Base-by-base conservation (phyloP, 208 protist genomes). In the Wallacemonas sp. region DNA sequence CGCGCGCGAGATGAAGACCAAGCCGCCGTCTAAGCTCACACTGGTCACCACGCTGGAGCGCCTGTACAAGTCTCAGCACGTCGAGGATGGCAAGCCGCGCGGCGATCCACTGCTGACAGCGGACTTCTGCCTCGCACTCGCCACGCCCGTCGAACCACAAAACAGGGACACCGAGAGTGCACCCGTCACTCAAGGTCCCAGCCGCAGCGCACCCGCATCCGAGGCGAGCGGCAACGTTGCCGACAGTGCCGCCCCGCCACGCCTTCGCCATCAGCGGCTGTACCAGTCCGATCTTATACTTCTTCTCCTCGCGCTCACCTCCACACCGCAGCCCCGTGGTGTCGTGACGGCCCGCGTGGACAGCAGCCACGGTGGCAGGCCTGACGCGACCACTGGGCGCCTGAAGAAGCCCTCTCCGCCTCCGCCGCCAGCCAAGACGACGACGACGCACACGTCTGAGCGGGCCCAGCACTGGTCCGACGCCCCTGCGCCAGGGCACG, bases 231-330 rank as follows among this genome's bases (percentile, higher is more conserved):
- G n/a, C n/a, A n/a, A n/a, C n/a, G 27, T 9, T 5, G 19, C 5
- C 55, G 32, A 36, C 52, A 11, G 19, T 32, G 48, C n/a, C 38
- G 5, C 12, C 9, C 12, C 33, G 3, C n/a, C 11, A 3, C 14
- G 62, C 1, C 36, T 78, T 21, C 79, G 80, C 6, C 74, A 87
- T 49, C 88, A 89, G 23, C 61, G 70, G 2, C 36, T 94, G 6
- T 94, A 86, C 55, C 88, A 94, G 64, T 92, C 85, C 66, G 88
- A 94, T 49, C 62, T 94, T 30, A 76, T 87, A n/a, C 79, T 94
- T 27, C 65, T 94, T 27, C 70, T 88, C 19, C 72, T 94, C 34
- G 78, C 81, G 4, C 61, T 92, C 26, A 77, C 70, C n/a, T 74
- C 63, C 16, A 86, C 84, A 4, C 65, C 68, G 29, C 29, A 75